Evolutionary conservation across 2,329 filamentous ascomycete species (phyloP).

Genomic region (Ascomycota sp.): DNA sequence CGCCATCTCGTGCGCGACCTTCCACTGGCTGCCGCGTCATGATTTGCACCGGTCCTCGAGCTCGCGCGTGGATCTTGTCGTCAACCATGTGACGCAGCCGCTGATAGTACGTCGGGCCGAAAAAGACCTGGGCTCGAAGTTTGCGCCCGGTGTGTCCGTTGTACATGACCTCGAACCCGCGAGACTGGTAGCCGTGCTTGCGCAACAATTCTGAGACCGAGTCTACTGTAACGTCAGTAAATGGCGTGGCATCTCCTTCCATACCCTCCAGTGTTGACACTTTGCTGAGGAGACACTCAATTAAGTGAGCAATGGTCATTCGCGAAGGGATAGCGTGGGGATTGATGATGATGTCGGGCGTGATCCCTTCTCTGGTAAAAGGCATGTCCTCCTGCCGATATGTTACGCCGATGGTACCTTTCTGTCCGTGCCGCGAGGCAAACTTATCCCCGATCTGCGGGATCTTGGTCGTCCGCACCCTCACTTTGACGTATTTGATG

Average conservation of each 20-base stretch:
- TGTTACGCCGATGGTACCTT: slow-evolving; percentile 97
- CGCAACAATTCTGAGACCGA: slow-evolving; percentile 72
- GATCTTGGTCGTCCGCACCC: slow-evolving; percentile 91
- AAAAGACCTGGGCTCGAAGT: slow-evolving; percentile 82
- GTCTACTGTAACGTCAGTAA: slow-evolving; percentile 93
- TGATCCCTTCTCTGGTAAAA: slow-evolving; percentile 78
- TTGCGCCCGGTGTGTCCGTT: slow-evolving; percentile 94
- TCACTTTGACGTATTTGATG: slow-evolving; percentile 89
- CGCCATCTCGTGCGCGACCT: slow-evolving; percentile 93
- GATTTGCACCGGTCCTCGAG: slow-evolving; percentile 89
- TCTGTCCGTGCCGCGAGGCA: slow-evolving; percentile 95
- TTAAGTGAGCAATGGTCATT: slow-evolving; percentile 99
- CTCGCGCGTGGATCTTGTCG: slow-evolving; percentile 99
- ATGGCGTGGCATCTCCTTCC: slow-evolving; percentile 93
- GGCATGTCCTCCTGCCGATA: slow-evolving; percentile 98
- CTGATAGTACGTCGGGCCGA: slow-evolving; percentile 97
- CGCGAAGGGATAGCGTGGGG: slow-evolving; percentile 97
- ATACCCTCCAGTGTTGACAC: slow-evolving; percentile 83
- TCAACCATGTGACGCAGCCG: slow-evolving; percentile 98
- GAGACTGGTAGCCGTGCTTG: slow-evolving; percentile 84
- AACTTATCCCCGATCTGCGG: slow-evolving; percentile 99
- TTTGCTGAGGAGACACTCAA: slow-evolving; percentile 94
- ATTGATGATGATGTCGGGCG: slow-evolving; percentile 95
- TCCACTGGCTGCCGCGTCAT: slow-evolving; percentile 93
- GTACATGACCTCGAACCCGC: slow-evolving; percentile 97